These are phyloP conservation scores for Polychaeton citri DNA, from an alignment of 2,329 filamentous ascomycete species.

Conservation along the genomic window DNA sequence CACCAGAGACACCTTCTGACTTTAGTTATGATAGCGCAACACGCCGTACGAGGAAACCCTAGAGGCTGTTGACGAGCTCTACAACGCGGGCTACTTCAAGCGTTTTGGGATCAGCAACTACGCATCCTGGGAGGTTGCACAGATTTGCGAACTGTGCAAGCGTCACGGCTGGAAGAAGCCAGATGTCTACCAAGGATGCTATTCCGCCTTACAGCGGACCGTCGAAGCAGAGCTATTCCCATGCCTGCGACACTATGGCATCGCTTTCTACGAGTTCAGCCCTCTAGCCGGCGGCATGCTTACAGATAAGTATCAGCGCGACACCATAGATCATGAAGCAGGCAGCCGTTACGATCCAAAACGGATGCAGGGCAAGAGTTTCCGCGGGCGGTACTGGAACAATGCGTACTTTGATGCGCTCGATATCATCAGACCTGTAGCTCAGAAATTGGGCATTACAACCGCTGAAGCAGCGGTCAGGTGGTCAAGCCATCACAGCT, in stretches of 20 bases:
- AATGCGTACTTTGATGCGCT: constrained; percentile 30
- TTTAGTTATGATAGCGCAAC: too few species aligned
- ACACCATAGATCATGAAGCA: too few species aligned
- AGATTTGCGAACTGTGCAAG: constrained; percentile 31
- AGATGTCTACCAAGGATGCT: constrained; percentile 35
- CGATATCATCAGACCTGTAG: constrained; percentile 22
- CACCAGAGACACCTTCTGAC: too few species aligned
- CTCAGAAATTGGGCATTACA: constrained; percentile 25
- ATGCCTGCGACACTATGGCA: constrained; percentile 27
- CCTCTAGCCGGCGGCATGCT: constrained; percentile 25
- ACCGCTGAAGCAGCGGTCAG: constrained; percentile 31
- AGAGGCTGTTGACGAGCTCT: constrained; percentile 29
- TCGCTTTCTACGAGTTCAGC: constrained; percentile 31
- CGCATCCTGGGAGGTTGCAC: constrained; percentile 29
- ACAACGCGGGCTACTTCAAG: constrained; percentile 31
- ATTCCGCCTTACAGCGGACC: constrained; percentile 32
- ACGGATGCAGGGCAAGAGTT: constrained; percentile 18
- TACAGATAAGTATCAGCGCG: constrained; percentile 23
- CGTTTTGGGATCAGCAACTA: constrained; percentile 37
- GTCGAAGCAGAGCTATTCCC: constrained; percentile 32
- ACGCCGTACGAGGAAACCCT: constrained; percentile 30
- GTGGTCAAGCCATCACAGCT: constrained; percentile 36
- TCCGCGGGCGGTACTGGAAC: constrained; percentile 28
- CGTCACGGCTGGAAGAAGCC: constrained; percentile 29
- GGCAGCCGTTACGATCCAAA: constrained; percentile 12